Evolutionary conservation across 305 asterid species (phyloP), one percentile per base, ranked within the genome.

Genomic region (Nicotiana rustica): DNA sequence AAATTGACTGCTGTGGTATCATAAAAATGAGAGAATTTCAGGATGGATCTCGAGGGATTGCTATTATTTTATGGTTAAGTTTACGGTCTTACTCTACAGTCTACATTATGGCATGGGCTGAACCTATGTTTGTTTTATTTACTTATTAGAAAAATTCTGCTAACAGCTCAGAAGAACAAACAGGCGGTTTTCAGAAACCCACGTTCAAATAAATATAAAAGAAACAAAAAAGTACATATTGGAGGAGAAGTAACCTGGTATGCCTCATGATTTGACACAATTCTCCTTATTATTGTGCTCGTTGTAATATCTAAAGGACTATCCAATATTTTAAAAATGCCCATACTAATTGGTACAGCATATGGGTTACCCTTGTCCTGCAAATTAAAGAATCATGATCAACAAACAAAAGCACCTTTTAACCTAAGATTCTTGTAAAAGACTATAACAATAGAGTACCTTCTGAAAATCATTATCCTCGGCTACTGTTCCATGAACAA

Each of bases 301-400:
- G 99, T 96, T 57, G 98, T 91, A 80, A 96, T 91, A 77, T 96
- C 99, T 86, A 93, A 89, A 80, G 99, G 97, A 87, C 98, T 93
- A 71, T 94, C 98, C 86, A 96, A 84, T 79, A 90, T 85, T 91
- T 91, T 86, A 83, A 89, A 89, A 75, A 96, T 92, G 69, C 92
- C 97, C 89, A 92, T 70, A 90, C 92, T 88, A 75, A 90, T 90
- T 61, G 98, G 97, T 82, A 94, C 92, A 79, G 91, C 90, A 86
- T 94, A 96, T 33, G 97, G 97, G 86, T 93, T 92, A 84, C 88
- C 86, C 89, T 89, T 85, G 70, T 93, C 99, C 98, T 94, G 85
- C 81, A 86, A 76, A 77, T 79, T 55, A 52, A 85, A 80, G 82
- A 18, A 61, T 44, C 78, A 69, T 81, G 49, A 79, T 69, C 64